These are phyloP conservation scores for Salix exigua DNA, from an alignment of 345 rosid species.

Conservation along the genomic window DNA sequence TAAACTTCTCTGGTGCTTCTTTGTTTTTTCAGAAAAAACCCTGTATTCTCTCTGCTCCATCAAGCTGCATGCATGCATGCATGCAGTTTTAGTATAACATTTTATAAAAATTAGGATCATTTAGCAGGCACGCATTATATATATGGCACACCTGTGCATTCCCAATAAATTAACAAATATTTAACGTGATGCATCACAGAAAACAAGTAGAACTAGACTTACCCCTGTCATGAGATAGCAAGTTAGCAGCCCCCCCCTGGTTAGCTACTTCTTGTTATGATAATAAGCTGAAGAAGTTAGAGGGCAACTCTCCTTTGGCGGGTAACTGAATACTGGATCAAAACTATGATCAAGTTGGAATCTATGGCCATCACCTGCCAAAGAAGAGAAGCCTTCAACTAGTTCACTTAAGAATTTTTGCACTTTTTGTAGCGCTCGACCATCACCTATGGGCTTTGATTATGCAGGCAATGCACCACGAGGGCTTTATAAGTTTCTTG, in stretches of 20 bases:
- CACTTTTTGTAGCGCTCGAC: not conserved
- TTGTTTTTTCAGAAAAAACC: no score
- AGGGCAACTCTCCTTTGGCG: conserved; percentile 99
- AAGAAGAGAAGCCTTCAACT: conserved; percentile 62
- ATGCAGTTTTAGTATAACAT: no score
- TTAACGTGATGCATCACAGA: no score
- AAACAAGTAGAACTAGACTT: no score
- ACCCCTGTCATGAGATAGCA: no score
- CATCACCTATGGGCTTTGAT: not conserved
- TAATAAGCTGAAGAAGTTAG: conserved; percentile 53
- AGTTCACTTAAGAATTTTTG: conserved; percentile 39
- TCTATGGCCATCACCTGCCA: conserved; percentile 40
- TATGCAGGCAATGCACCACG: not conserved
- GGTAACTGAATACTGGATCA: conserved; percentile 10
- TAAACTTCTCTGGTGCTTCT: no score
- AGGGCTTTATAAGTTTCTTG: conserved; percentile 8
- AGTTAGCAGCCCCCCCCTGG: not conserved
- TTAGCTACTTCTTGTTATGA: not conserved
- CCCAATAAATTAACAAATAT: no score
- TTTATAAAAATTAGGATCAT: no score
- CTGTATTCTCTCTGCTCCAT: no score
- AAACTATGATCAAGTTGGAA: not conserved
- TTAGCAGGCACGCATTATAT: no score
- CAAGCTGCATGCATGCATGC: no score
- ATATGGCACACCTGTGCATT: no score